Conservation (phyloP, 495 filamentous ascomycete species). For the Penicillium turbatum region DNA sequence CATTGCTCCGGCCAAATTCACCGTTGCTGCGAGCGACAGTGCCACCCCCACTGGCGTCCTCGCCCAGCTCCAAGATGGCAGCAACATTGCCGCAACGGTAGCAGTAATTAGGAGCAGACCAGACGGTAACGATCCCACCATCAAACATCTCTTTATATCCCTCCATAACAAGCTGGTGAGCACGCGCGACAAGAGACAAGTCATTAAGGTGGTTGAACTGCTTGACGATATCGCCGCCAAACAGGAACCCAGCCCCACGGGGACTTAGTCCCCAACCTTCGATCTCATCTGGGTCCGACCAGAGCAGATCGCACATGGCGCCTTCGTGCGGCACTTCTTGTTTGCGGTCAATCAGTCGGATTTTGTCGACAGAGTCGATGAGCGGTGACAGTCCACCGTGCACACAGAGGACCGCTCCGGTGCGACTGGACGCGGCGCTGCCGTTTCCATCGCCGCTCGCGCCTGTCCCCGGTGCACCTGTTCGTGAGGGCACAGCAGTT, state of each 20-base stretch:
- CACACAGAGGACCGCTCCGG: slow-evolving; percentile 88
- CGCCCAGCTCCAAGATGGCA: slow-evolving; percentile 86
- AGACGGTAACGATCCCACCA: slow-evolving; percentile 88
- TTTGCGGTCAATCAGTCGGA: slow-evolving; percentile 90
- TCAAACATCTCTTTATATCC: slow-evolving; percentile 99
- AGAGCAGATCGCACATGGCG: slow-evolving; percentile 96
- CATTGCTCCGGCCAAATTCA: slow-evolving; percentile 60
- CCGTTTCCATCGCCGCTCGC: slow-evolving; percentile 64
- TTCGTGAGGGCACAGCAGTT: slow-evolving; percentile 34
- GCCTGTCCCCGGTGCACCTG: slow-evolving; percentile 73
- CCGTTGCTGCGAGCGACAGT: slow-evolving; percentile 76
- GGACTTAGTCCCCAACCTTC: slow-evolving; percentile 96
- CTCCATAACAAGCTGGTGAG: slow-evolving; percentile 98
- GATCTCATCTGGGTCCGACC: slow-evolving; percentile 98
- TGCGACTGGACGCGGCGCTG: slow-evolving; percentile 50
- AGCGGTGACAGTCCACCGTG: slow-evolving; percentile 90
- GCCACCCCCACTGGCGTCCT: slow-evolving; percentile 74
- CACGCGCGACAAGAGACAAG: slow-evolving; percentile 83
- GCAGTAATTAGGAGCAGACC: slow-evolving; percentile 97
- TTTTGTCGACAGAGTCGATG: slow-evolving; percentile 93
- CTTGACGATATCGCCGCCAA: slow-evolving; percentile 94
- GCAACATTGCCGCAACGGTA: slow-evolving; percentile 98
- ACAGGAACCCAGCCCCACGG: slow-evolving; percentile 92
- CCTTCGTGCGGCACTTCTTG: slow-evolving; percentile 98
- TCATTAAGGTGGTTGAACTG: slow-evolving; percentile 92